A percentile compares a stretch with the other conserved stretches of the same genome.
phyloP scores from a whole-genome alignment of 768 basidiomycete genomes.

The Krasilnikovozyma curviuscula region DNA sequence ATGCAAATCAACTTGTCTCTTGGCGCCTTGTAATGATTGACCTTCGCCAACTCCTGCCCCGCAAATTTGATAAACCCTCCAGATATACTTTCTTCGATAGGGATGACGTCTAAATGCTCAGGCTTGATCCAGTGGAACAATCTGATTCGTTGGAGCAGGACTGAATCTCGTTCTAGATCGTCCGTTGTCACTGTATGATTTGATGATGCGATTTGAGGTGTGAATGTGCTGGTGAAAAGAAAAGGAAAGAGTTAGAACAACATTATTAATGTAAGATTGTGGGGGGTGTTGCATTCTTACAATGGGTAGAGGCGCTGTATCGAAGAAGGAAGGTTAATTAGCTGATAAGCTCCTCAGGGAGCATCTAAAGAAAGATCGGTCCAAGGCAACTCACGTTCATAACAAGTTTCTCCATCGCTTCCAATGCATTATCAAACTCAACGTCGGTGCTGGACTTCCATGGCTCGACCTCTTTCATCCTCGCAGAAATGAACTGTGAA shows the following conservation, averaged over 20 bases:
- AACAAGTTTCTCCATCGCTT: slow-evolving; percentile 98
- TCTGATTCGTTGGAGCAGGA: slow-evolving; percentile 70
- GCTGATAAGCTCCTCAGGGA: too few species aligned
- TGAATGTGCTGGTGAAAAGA: slow-evolving; percentile 27
- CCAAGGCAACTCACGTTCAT: slow-evolving; percentile 63
- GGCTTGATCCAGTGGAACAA: slow-evolving; percentile 82
- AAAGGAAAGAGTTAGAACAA: not conserved
- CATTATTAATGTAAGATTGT: not conserved
- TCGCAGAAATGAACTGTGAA: slow-evolving; percentile 63
- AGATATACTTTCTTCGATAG: slow-evolving; percentile 24
- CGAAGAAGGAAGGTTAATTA: slow-evolving; percentile 3
- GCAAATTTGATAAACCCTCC: slow-evolving; percentile 49
- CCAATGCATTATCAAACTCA: slow-evolving; percentile 91
- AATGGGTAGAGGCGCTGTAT: slow-evolving; percentile 5
- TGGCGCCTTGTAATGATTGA: slow-evolving; percentile 97
- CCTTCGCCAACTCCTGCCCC: slow-evolving; percentile 60
- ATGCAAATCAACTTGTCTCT: slow-evolving; percentile 96
- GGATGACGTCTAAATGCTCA: slow-evolving; percentile 69
- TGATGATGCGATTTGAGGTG: slow-evolving; percentile 31
- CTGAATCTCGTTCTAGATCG: slow-evolving; percentile 86
- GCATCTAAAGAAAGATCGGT: not conserved
- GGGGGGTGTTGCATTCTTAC: too few species aligned
- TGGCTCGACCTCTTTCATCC: slow-evolving; percentile 41
- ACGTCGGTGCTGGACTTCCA: slow-evolving; percentile 59
- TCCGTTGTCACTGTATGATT: slow-evolving; percentile 63